Evolutionary conservation across 2,329 filamentous ascomycete genomes (phyloP).

Genomic region (Trichoderma hamatum): DNA sequence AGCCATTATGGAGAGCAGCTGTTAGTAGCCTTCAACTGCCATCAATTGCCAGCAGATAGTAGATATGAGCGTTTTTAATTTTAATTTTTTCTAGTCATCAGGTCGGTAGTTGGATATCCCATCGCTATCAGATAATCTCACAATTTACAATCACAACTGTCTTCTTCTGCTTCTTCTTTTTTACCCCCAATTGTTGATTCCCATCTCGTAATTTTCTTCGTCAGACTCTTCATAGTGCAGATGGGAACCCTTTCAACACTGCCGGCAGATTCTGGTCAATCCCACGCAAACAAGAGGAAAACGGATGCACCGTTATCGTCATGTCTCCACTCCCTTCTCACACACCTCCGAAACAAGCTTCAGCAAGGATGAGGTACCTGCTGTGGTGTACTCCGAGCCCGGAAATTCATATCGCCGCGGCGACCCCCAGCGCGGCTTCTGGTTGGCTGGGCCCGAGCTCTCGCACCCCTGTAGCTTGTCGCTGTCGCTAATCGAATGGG

Average conservation of each 20-base stretch:
- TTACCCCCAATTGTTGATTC: neutral
- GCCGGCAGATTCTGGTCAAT: slow-evolving; percentile 9
- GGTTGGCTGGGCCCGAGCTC: slow-evolving; percentile 36
- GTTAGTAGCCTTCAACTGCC: slow-evolving; percentile 2
- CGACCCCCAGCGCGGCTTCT: slow-evolving; percentile 23
- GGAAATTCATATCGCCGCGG: slow-evolving; percentile 27
- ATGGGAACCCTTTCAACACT: neutral
- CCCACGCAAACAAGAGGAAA: neutral
- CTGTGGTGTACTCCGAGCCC: slow-evolving; percentile 5
- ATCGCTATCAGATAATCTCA: neutral
- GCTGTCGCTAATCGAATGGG: slow-evolving; percentile 35
- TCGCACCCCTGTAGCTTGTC: slow-evolving; percentile 33
- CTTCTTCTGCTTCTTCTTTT: neutral
- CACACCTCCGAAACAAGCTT: slow-evolving; percentile 3
- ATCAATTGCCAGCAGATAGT: neutral
- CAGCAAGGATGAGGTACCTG: neutral
- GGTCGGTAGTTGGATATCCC: neutral
- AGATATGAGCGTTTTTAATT: neutral
- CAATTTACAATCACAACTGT: neutral
- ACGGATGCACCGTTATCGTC: slow-evolving; percentile 2
- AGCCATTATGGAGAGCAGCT: neutral
- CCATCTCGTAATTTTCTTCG: neutral
- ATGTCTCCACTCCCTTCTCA: slow-evolving; percentile 9
- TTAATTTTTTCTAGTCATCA: neutral
- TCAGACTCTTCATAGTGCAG: neutral